phyloP scores from a whole-genome alignment of 371 early-diverging fungal genomes.

The Mucor plumbeus region DNA sequence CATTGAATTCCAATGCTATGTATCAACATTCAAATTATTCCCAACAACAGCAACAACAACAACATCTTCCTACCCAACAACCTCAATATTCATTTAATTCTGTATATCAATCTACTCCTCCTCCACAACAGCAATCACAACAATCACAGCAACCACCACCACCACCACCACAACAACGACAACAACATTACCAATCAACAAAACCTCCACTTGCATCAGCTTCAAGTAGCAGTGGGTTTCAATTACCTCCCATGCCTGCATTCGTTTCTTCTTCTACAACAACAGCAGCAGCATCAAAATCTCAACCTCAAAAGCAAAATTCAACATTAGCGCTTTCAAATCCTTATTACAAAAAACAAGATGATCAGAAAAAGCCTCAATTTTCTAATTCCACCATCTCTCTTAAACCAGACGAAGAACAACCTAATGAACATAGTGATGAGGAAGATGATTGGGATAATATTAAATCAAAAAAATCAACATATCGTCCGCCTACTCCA shows the following conservation, averaged over 20 bases:
- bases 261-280: neutral
- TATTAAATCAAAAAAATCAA: neutral
- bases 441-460: slow-evolving; percentile 5
- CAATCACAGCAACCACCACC: neutral
- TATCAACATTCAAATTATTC: neutral
- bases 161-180: neutral
- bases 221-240: slow-evolving; percentile 4
- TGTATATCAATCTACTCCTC: slow-evolving; percentile 8
- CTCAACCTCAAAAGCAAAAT: neutral
- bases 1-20: neutral
- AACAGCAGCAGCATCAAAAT: neutral
- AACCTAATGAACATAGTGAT: neutral
- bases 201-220: neutral
- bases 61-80: neutral
- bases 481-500: slow-evolving; percentile 11
- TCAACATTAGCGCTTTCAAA: neutral
- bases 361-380: neutral
- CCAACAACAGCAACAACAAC: slow-evolving; percentile 2
- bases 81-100: neutral
- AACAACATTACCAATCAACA: neutral
- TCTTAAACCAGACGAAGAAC: slow-evolving; percentile 29
- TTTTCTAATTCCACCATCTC: slow-evolving; percentile 26
- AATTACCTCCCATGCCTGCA: slow-evolving; percentile 5
- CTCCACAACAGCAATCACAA: neutral
- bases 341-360: slow-evolving; percentile 16